Evolutionary conservation across 2,329 filamentous ascomycete species (phyloP).

Genomic region (Davidsoniella virescens): DNA sequence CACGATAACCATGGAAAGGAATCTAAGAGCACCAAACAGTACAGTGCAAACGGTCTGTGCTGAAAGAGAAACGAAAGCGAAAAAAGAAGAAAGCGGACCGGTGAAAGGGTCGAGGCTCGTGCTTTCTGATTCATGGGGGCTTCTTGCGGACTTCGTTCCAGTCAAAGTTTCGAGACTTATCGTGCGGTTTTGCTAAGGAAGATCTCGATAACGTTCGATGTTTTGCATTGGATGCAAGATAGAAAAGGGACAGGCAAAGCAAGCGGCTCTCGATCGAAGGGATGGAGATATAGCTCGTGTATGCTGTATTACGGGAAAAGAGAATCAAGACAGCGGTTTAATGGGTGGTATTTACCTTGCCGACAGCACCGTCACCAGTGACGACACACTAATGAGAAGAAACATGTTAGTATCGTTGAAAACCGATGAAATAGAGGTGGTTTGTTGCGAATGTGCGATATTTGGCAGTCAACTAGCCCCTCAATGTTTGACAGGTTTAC

Average conservation of each 20-base stretch:
- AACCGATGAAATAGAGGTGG: conserved; percentile 13
- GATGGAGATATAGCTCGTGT: no score
- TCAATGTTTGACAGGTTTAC: background rate
- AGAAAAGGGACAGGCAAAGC: conserved; percentile 1
- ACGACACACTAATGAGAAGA: conserved; percentile 64
- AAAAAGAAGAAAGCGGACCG: no score
- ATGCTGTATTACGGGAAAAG: no score
- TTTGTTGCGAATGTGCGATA: background rate
- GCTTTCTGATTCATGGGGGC: no score
- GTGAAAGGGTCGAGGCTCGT: no score
- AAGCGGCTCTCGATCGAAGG: no score
- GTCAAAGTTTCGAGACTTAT: background rate
- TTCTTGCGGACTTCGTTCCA: no score
- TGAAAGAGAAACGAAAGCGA: no score
- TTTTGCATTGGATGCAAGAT: background rate
- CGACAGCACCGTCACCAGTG: conserved; percentile 96
- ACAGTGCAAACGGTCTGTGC: no score
- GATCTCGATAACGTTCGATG: background rate
- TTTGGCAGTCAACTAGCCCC: background rate
- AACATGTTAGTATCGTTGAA: conserved; percentile 22
- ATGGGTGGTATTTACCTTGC: conserved; percentile 53
- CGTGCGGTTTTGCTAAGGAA: background rate
- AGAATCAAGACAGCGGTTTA: conserved; percentile 8
- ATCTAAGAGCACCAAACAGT: no score
- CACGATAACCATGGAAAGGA: no score